phyloP scores from a whole-genome alignment of 768 basidiomycete species.

The Panaeolus cyanescens region DNA sequence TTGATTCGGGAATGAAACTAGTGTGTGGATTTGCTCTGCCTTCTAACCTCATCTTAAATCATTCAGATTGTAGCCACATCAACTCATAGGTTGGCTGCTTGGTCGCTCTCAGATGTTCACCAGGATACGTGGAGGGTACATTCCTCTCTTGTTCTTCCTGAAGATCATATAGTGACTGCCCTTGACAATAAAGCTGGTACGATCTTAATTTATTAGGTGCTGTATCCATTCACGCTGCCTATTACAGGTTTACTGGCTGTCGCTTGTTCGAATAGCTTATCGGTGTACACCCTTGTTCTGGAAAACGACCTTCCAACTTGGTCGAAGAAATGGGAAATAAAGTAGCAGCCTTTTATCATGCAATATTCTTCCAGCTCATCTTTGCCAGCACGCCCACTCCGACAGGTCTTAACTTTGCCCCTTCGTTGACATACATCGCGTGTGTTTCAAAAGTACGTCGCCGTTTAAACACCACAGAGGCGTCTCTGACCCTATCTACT shows the following conservation, averaged over 20 bases:
- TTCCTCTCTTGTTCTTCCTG: constrained; percentile 72
- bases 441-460: constrained; percentile 57
- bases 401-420: constrained; percentile 64
- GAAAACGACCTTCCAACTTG: constrained; percentile 85
- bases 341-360: constrained; percentile 42
- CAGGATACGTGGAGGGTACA: constrained; percentile 76
- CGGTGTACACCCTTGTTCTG: constrained; percentile 75
- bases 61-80: constrained; percentile 74
- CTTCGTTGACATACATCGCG: constrained; percentile 75
- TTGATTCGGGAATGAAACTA: constrained; percentile 81
- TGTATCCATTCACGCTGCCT: constrained; percentile 20
- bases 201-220: constrained; percentile 5
- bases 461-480: not conserved
- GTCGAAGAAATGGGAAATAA: constrained; percentile 74
- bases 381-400: constrained; percentile 49
- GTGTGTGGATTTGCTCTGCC: constrained; percentile 45
- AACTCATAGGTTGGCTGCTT: constrained; percentile 69
- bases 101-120: constrained; percentile 72
- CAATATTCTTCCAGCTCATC: constrained; percentile 6
- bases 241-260: constrained; percentile 73
- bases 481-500: constrained; percentile 7
- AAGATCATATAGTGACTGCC: constrained; percentile 54
- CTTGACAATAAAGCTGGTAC: constrained; percentile 78
- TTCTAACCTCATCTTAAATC: constrained; percentile 15
- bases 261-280: constrained; percentile 59